These are phyloP conservation scores for Phaffia australis DNA, from an alignment of 768 basidiomycete species.

Conservation along the genomic window DNA sequence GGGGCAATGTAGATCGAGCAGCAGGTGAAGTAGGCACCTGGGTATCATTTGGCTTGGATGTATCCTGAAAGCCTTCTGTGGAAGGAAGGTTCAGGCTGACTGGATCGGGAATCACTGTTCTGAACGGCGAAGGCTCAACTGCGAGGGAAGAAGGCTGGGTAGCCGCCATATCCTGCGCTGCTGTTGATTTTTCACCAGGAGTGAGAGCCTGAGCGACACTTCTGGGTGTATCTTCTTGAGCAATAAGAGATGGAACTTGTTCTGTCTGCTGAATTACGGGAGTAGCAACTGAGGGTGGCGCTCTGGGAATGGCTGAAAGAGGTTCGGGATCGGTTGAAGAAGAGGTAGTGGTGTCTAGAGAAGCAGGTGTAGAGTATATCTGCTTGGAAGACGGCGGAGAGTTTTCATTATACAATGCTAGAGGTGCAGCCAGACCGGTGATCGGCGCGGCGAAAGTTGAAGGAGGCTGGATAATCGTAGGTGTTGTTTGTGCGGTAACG, in stretches of 20 bases:
- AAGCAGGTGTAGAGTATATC: too few relatives aligned
- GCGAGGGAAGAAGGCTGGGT: constrained; percentile 20
- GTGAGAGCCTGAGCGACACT: not conserved
- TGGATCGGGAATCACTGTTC: constrained; percentile 16
- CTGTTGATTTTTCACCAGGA: not conserved
- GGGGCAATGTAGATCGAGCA: not conserved
- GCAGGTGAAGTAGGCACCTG: not conserved
- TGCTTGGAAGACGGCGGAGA: too few relatives aligned
- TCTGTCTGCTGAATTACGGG: not conserved
- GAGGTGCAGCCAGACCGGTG: too few relatives aligned
- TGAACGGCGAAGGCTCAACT: constrained; percentile 20
- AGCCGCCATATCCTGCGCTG: constrained; percentile 9
- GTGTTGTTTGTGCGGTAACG: too few relatives aligned
- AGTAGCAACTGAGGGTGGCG: not conserved
- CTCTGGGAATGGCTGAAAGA: not conserved
- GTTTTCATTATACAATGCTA: too few relatives aligned
- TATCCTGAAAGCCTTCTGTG: not conserved
- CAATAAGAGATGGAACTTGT: not conserved
- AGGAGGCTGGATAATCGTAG: too few relatives aligned
- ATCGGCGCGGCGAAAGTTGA: too few relatives aligned
- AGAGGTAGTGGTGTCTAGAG: not conserved
- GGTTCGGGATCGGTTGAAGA: not conserved
- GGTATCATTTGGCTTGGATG: not conserved
- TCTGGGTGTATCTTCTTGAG: not conserved
- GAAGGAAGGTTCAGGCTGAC: not conserved